Evolutionary conservation across 2,329 filamentous ascomycete species (phyloP).

Genomic region (Gyromitra esculenta): DNA sequence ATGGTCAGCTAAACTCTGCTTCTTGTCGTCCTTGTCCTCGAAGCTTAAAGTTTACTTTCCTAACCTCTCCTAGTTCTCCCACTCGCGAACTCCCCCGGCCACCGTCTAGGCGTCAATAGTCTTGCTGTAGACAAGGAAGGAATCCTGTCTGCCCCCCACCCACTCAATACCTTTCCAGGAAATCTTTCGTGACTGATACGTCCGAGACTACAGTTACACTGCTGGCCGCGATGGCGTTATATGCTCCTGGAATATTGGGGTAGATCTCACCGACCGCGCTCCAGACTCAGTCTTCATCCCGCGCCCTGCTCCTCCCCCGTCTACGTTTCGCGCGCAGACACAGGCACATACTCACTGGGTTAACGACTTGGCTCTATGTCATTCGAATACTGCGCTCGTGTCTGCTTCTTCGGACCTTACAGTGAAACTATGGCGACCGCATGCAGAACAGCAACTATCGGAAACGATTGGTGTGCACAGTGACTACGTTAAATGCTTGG

Average conservation of each 20-base stretch:
- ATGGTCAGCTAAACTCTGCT: conserved; percentile 64
- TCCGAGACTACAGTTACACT: conserved; percentile 75
- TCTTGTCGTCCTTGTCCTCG: conserved; percentile 43
- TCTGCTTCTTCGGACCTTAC: conserved; percentile 94
- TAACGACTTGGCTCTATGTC: conserved; percentile 86
- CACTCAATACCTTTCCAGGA: conserved; percentile 3
- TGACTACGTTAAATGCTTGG: conserved; percentile 90
- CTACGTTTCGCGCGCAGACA: conserved; percentile 70
- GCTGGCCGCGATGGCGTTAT: conserved; percentile 94
- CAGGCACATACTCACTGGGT: conserved; percentile 94
- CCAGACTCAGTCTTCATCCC: conserved; percentile 42
- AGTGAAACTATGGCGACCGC: conserved; percentile 89
- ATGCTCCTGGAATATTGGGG: conserved; percentile 91
- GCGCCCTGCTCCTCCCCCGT: conserved; percentile 61
- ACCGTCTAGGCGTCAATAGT: conserved; percentile 93
- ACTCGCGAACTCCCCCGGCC: conserved; percentile 77
- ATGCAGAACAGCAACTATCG: conserved; percentile 66
- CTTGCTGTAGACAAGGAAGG: conserved; percentile 85
- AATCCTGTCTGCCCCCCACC: conserved; percentile 75
- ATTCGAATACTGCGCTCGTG: conserved; percentile 80
- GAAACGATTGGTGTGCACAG: conserved; percentile 88
- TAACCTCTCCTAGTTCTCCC: conserved; percentile 69
- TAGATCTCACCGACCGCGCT: conserved; percentile 67
- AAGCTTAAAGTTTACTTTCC: conserved; percentile 27
- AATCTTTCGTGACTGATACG: conserved; percentile 34